phyloP scores from a whole-genome alignment of 768 basidiomycete genomes.

The Goffeauzyma gilvescens region DNA sequence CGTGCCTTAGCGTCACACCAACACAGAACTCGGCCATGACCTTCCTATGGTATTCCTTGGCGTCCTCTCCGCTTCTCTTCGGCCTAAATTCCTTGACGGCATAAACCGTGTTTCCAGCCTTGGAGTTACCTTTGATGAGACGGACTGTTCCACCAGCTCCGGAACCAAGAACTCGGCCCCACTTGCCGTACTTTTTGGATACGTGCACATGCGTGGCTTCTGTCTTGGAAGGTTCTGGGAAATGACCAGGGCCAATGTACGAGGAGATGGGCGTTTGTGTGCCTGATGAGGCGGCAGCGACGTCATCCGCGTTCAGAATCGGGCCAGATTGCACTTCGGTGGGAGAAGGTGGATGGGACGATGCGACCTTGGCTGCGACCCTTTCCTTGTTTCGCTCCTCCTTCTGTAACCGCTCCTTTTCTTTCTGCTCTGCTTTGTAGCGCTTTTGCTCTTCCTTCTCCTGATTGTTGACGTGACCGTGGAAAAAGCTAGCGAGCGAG shows the following conservation, averaged over 20 bases:
- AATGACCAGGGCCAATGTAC: conserved; percentile 23
- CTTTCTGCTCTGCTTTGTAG: conserved; percentile 24
- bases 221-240: conserved; percentile 26
- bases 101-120: conserved; percentile 66
- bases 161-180: conserved; percentile 83
- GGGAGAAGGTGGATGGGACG: no score
- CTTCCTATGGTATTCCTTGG: conserved; percentile 98
- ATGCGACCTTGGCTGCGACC: conserved; percentile 1
- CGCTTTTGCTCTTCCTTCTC: conserved; percentile 21
- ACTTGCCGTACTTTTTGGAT: conserved; percentile 98
- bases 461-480: conserved; percentile 20
- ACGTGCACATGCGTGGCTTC: conserved; percentile 43
- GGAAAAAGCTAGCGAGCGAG: conserved; percentile 28
- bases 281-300: conserved; percentile 8
- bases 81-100: conserved; percentile 97
- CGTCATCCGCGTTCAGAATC: background rate
- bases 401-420: conserved; percentile 15
- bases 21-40: conserved; percentile 98
- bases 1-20: conserved; percentile 60
- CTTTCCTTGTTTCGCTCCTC: conserved; percentile 3
- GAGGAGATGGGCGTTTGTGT: conserved; percentile 17
- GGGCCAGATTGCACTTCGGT: no score
- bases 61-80: conserved; percentile 65
- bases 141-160: conserved; percentile 98
- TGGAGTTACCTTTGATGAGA: conserved; percentile 67